A percentile compares a stretch with the other conserved stretches of the same genome.
Evolutionary conservation across 768 basidiomycete genomes (phyloP).

Genomic region (Flagelloscypha sp.): DNA sequence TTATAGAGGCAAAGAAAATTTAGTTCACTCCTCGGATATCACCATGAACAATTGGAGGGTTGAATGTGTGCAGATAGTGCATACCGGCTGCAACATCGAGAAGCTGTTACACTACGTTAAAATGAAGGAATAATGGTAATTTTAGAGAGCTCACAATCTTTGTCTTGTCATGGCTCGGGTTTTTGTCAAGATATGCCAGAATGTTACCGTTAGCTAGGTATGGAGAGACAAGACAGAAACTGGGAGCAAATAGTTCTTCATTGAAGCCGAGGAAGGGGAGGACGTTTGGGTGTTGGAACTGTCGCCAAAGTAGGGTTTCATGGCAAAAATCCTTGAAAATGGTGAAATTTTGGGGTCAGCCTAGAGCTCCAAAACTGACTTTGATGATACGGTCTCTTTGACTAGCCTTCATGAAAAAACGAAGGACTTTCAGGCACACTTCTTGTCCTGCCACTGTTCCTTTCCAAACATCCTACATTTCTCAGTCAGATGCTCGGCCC

Average conservation of each 20-base stretch:
- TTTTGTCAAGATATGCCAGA: not conserved
- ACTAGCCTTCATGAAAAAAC: not conserved
- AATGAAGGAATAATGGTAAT: not conserved
- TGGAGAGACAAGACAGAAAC: constrained; percentile 4
- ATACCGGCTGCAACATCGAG: constrained; percentile 6
- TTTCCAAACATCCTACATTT: constrained; percentile 3
- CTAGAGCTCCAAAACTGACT: not conserved
- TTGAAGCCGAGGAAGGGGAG: constrained; percentile 2
- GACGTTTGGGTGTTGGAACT: constrained; percentile 1
- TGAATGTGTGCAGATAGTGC: constrained; percentile 6
- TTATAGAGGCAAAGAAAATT: not conserved
- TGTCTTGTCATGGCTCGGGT: too few relatives aligned
- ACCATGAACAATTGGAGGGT: constrained; percentile 7
- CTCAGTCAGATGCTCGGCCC: not conserved
- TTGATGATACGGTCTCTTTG: not conserved
- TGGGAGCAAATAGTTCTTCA: not conserved
- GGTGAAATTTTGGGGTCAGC: not conserved
- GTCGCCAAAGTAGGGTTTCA: not conserved
- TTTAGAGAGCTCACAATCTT: not conserved
- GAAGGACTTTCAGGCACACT: constrained; percentile 2
- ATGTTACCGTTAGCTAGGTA: constrained; percentile 1
- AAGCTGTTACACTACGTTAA: constrained; percentile 1
- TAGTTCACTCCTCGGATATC: constrained; percentile 8
- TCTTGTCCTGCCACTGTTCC: not conserved
- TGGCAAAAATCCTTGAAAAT: constrained; percentile 1